Evolutionary conservation across 23 red algal genomes (phyloP), one percentile per base, ranked within the genome.

Genomic region (Pyropia yezoensis): DNA sequence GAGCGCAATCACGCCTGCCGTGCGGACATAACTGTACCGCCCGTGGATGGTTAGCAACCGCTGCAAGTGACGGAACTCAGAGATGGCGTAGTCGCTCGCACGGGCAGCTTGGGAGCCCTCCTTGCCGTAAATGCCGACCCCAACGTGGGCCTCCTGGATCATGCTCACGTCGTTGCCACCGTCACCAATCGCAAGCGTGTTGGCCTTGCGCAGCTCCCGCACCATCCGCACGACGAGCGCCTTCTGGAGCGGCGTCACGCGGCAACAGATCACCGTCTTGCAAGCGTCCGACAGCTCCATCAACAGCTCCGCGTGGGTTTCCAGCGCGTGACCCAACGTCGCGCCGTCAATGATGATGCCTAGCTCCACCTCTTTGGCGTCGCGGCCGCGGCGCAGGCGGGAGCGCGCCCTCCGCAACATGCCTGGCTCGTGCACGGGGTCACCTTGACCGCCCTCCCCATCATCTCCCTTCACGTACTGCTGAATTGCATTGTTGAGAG

Each of bases 111-210:
- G 80, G 22, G 78, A 87, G 17, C 90, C 90, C 74, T 95, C 90
- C 50, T 95, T 87, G 54, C 90, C 90, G 32, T 75, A 88, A 11
- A 95, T 82, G 27, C 90, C 90, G 19, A 86, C 77, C 14, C 90
- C 90, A 27, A 95, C 59, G 28, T 95, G 77, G 22, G 90, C 90
- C 70, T 95, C 90, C 33, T 95, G 90, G 45, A 95, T 95, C 90
- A 95, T 95, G 11, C 72, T 78, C 23, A 95, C 90, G 63, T 95
- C 90, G 47, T 95, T 95, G 50, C 76, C 90, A 72, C 90, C 90
- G 69, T 95, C 90, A 14, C 90, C 90, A 61, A 95, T 88, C 18
- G 90, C 80, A 23, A 87, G 73, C 30, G 90, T 95, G 18, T 80
- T 52, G 13, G 70, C 23, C 47, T 77, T 78, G 26, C 90, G 73